These are phyloP conservation scores for Pholiota conissans DNA, from an alignment of 768 basidiomycete genomes.

Conservation along the genomic window DNA sequence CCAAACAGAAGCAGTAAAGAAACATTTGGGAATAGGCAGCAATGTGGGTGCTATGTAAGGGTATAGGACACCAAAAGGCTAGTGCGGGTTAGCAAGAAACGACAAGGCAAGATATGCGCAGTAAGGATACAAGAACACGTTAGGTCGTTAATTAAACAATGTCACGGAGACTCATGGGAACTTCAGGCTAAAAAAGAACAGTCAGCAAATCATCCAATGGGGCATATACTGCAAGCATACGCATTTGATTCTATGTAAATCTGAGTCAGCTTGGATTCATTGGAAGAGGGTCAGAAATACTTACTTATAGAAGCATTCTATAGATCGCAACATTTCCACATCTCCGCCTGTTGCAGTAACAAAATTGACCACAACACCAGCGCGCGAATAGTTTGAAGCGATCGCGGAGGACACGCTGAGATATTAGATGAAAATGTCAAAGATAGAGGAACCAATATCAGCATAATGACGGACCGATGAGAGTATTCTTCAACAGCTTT, in stretches of 20 bases:
- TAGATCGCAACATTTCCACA: slow-evolving; percentile 96
- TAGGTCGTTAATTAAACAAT: slow-evolving; percentile 65
- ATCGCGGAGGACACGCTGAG: slow-evolving; percentile 82
- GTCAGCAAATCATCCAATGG: slow-evolving; percentile 19
- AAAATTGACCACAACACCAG: slow-evolving; percentile 94
- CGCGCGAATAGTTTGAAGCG: slow-evolving; percentile 80
- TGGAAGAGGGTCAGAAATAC: slow-evolving; percentile 10
- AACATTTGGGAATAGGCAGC: slow-evolving; percentile 50
- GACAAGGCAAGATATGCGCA: slow-evolving; percentile 40
- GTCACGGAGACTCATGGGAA: slow-evolving; percentile 88
- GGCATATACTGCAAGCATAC: slow-evolving; percentile 43
- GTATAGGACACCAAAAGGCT: slow-evolving; percentile 69
- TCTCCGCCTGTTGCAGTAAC: slow-evolving; percentile 97
- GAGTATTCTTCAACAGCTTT: slow-evolving; percentile 98
- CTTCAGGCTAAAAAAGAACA: slow-evolving; percentile 69
- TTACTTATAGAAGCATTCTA: slow-evolving; percentile 98
- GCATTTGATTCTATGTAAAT: slow-evolving; percentile 74
- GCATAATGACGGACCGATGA: slow-evolving; percentile 61
- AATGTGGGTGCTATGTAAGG: slow-evolving; percentile 50
- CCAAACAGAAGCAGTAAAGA: slow-evolving; percentile 56
- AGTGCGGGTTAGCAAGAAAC: slow-evolving; percentile 47
- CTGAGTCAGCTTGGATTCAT: slow-evolving; percentile 2
- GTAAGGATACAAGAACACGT: slow-evolving; percentile 83
- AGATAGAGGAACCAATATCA: slow-evolving; percentile 5
- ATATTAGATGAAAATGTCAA: not conserved